Conservation (phyloP, 768 basidiomycete species). For the Russula griseocarnosa region DNA sequence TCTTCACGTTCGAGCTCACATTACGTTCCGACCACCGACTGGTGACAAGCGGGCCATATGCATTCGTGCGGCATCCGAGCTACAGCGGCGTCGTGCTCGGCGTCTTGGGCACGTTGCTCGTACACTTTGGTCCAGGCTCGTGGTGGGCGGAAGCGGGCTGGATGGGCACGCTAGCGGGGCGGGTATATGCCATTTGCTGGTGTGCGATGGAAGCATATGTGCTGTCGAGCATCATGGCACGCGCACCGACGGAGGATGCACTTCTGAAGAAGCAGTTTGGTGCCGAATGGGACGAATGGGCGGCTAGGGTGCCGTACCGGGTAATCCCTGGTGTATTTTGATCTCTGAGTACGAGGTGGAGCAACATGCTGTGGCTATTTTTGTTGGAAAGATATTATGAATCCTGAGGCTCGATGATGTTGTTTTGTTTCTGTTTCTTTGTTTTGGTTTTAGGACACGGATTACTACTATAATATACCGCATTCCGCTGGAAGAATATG, state of each 20-base stretch:
- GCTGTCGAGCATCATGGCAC: constrained; percentile 20
- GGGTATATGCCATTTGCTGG: constrained; percentile 20
- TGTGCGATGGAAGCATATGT: constrained; percentile 22
- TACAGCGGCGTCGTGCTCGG: constrained; percentile 28
- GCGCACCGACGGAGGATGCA: constrained; percentile 21
- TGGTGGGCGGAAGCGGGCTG: constrained; percentile 24
- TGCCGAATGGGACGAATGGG: constrained; percentile 26
- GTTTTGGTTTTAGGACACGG: background rate
- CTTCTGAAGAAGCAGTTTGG: constrained; percentile 24
- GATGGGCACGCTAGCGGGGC: constrained; percentile 4
- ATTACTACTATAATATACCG: background rate
- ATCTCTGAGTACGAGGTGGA: background rate
- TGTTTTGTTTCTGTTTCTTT: background rate
- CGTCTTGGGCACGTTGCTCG: constrained; percentile 23
- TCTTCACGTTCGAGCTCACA: constrained; percentile 29
- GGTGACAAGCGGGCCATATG: constrained; percentile 30
- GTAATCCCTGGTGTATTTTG: constrained; percentile 26
- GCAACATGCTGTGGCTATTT: background rate
- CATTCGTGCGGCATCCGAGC: constrained; percentile 30
- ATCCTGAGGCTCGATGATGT: background rate
- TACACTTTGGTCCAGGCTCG: constrained; percentile 27
- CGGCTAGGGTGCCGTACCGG: constrained; percentile 22
- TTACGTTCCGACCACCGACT: constrained; percentile 28
- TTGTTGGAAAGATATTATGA: background rate
- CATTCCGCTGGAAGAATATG: background rate